Percentiles rank a stretch among this genome's conserved stretches.
These are phyloP conservation scores for Viridothelium virens DNA, from an alignment of 495 filamentous ascomycete species.

Conservation along the genomic window DNA sequence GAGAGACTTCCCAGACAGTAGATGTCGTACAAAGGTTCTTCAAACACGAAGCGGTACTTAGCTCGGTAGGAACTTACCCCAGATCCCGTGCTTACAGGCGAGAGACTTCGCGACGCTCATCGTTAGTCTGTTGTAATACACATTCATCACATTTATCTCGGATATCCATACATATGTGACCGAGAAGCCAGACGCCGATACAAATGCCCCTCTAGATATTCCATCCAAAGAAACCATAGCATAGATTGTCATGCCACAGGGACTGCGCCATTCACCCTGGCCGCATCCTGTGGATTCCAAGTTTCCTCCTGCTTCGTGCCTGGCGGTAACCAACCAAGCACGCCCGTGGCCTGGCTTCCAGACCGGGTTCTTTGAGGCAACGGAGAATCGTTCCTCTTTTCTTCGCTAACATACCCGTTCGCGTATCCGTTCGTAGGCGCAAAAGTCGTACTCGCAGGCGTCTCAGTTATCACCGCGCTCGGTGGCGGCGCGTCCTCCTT, in stretches of 20 bases:
- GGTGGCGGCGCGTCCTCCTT: constrained; percentile 13
- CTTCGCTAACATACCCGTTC: constrained; percentile 35
- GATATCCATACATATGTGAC: not conserved
- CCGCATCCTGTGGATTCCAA: constrained; percentile 53
- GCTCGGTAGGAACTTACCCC: not conserved
- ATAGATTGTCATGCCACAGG: constrained; percentile 1
- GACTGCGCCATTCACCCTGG: not conserved
- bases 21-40: too few relatives aligned
- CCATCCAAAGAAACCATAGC: not conserved
- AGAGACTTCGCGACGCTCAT: not conserved
- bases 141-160: constrained; percentile 2
- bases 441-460: not conserved
- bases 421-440: constrained; percentile 13
- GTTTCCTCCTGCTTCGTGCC: constrained; percentile 76
- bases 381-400: constrained; percentile 14
- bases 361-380: constrained; percentile 2
- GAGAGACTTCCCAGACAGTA: too few relatives aligned
- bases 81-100: not conserved
- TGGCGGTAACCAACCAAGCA: constrained; percentile 51
- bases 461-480: constrained; percentile 10
- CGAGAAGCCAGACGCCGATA: not conserved
- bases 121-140: not conserved
- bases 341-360: constrained; percentile 20
- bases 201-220: not conserved
- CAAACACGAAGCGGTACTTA: too few relatives aligned